Conservation (phyloP, 768 basidiomycete species). For the Termitomyces eurrhizus region DNA sequence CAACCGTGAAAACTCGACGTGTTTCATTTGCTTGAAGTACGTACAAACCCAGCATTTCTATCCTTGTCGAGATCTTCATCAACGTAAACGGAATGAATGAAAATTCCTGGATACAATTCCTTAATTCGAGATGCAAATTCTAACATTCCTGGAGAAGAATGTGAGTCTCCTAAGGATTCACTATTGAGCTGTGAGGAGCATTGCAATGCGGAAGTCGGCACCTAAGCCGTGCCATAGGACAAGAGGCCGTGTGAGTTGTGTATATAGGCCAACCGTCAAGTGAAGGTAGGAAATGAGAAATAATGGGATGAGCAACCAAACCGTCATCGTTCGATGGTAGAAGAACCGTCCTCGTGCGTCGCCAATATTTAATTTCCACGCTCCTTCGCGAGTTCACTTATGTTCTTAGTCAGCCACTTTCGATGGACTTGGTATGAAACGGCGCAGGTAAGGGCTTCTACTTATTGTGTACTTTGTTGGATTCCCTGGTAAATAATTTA, state of each 20-base stretch:
- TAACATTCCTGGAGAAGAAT: slow-evolving; percentile 69
- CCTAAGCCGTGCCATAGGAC: slow-evolving; percentile 78
- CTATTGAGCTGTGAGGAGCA: neutral
- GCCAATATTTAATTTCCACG: neutral
- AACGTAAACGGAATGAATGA: slow-evolving; percentile 71
- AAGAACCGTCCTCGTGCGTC: too few species aligned
- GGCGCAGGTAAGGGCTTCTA: too few species aligned
- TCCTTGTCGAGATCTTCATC: slow-evolving; percentile 60
- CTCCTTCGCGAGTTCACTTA: neutral
- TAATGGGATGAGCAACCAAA: neutral
- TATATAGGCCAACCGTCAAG: neutral
- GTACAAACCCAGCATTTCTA: slow-evolving; percentile 66
- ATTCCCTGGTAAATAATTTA: too few species aligned
- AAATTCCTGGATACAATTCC: slow-evolving; percentile 68
- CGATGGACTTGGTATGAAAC: too few species aligned
- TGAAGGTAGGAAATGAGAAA: neutral
- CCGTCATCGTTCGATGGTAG: slow-evolving; percentile 1
- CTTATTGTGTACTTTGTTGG: too few species aligned
- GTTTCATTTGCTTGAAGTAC: slow-evolving; percentile 24
- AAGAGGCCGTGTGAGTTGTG: slow-evolving; percentile 40
- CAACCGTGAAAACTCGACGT: neutral
- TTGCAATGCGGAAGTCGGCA: slow-evolving; percentile 8
- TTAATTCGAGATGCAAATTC: slow-evolving; percentile 57
- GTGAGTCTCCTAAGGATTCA: slow-evolving; percentile 58
- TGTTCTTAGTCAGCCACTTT: too few species aligned